A percentile compares a stretch with the other conserved stretches of the same genome.
Evolutionary conservation across 352 stramenopile species (phyloP).

Genomic region (Globisporangium splendens): DNA sequence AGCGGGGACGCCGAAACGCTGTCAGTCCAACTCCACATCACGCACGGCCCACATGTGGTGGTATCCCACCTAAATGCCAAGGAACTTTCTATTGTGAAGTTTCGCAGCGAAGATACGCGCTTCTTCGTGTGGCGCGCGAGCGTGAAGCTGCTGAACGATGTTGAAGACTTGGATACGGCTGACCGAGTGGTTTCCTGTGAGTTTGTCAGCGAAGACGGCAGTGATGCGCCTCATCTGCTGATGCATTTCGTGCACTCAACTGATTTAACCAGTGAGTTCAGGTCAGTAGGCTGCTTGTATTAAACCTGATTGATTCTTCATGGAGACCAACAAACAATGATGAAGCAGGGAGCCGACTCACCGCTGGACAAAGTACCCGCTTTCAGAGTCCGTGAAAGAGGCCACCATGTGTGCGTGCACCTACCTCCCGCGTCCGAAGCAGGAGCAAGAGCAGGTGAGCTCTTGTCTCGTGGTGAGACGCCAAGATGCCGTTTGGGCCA

Average conservation of each 20-base stretch:
- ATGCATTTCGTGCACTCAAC: constrained; percentile 4
- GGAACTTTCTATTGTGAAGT: constrained; percentile 18
- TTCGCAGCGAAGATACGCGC: constrained; percentile 13
- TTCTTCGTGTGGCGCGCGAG: constrained; percentile 24
- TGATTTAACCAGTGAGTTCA: not conserved
- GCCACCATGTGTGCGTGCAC: not conserved
- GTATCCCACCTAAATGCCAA: constrained; percentile 17
- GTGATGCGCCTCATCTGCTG: constrained; percentile 13
- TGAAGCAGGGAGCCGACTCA: not conserved
- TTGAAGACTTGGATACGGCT: not conserved
- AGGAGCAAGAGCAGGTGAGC: constrained; percentile 8
- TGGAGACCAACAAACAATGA: not conserved
- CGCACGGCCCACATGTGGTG: constrained; percentile 34
- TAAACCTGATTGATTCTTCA: not conserved
- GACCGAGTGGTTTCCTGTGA: constrained; percentile 6
- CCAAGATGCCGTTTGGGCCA: not conserved
- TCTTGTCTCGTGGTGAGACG: constrained; percentile 7
- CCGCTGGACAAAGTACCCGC: constrained; percentile 2
- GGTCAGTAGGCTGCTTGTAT: not conserved
- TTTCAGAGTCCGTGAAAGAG: not conserved
- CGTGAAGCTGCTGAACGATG: not conserved
- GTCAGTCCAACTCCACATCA: constrained; percentile 26
- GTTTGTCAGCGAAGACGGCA: constrained; percentile 3
- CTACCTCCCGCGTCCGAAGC: constrained; percentile 1
- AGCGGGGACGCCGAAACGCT: not conserved